phyloP scores from a whole-genome alignment of 352 stramenopile genomes.

The Globisporangium spinosum region DNA sequence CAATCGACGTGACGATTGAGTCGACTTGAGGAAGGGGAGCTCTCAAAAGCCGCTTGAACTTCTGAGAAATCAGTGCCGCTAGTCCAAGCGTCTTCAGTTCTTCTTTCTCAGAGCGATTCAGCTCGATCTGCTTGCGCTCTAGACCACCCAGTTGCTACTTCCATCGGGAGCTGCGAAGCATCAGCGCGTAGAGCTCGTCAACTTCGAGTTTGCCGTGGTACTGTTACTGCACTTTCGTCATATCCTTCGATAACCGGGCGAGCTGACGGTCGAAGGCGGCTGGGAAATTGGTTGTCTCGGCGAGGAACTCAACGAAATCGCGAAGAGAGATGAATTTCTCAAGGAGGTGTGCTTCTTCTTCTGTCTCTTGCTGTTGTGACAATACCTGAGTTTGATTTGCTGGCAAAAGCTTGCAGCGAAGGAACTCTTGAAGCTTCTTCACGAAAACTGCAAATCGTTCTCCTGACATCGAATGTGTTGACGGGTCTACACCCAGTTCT shows the following conservation, averaged over 20 bases:
- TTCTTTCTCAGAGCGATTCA: not conserved
- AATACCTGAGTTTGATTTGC: not conserved
- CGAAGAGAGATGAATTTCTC: not conserved
- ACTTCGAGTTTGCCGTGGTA: not conserved
- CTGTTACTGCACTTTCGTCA: not conserved
- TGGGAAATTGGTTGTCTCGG: slow-evolving; percentile 6
- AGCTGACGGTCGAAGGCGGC: not conserved
- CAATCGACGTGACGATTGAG: slow-evolving; percentile 16
- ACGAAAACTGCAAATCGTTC: not conserved
- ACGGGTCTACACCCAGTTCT: not conserved
- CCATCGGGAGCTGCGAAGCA: not conserved
- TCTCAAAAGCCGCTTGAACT: slow-evolving; percentile 22
- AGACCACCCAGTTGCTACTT: not conserved
- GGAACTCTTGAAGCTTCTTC: not conserved
- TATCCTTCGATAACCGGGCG: not conserved
- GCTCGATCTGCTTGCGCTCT: not conserved
- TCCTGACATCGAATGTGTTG: not conserved
- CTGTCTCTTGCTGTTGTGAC: not conserved
- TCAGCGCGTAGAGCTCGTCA: slow-evolving; percentile 4
- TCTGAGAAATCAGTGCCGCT: slow-evolving; percentile 11
- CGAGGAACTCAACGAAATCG: slow-evolving; percentile 10
- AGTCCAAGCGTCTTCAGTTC: not conserved
- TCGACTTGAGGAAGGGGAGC: slow-evolving; percentile 14
- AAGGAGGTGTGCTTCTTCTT: not conserved
- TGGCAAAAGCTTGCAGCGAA: not conserved